Conservation (phyloP, 345 rosid genomes). For the Streptanthus diversifolius region DNA sequence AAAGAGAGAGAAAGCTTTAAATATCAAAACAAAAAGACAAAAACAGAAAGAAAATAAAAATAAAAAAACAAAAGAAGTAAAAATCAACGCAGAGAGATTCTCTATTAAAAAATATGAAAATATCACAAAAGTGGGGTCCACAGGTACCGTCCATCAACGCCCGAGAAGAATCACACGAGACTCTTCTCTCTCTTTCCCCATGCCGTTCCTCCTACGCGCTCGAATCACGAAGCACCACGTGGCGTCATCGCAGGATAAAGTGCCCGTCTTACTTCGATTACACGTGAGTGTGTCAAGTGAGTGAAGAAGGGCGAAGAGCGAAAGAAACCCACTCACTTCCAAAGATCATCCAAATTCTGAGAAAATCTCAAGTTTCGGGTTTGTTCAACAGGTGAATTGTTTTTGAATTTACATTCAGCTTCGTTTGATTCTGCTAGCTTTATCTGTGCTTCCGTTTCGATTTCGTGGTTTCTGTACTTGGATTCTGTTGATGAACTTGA, state of each 20-base stretch:
- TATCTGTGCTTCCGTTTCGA: neutral
- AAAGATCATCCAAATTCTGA: neutral
- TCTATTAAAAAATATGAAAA: neutral
- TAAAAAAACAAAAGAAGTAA: neutral
- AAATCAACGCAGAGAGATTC: conserved; percentile 22
- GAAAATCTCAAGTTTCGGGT: neutral
- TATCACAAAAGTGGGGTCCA: conserved; percentile 25
- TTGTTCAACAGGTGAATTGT: conserved; percentile 14
- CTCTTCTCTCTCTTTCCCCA: conserved; percentile 2
- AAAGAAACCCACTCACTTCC: neutral
- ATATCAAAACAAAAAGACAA: conserved; percentile 30
- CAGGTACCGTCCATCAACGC: conserved; percentile 1
- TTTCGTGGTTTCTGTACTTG: conserved; percentile 2
- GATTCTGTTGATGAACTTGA: neutral
- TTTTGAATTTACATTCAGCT: neutral
- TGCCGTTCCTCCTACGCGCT: conserved; percentile 32
- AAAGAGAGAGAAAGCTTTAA: conserved; percentile 5
- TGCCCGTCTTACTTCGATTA: conserved; percentile 24
- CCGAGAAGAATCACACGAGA: conserved; percentile 31
- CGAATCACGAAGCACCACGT: conserved; percentile 33
- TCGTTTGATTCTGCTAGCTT: neutral
- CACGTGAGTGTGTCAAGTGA: conserved; percentile 22
- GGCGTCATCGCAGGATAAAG: conserved; percentile 30
- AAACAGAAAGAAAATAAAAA: neutral
- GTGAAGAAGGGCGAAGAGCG: neutral